Evolutionary conservation across 2,329 filamentous ascomycete genomes (phyloP), one percentile per base, ranked within the genome.

Genomic region (Botryosphaeria agaves): DNA sequence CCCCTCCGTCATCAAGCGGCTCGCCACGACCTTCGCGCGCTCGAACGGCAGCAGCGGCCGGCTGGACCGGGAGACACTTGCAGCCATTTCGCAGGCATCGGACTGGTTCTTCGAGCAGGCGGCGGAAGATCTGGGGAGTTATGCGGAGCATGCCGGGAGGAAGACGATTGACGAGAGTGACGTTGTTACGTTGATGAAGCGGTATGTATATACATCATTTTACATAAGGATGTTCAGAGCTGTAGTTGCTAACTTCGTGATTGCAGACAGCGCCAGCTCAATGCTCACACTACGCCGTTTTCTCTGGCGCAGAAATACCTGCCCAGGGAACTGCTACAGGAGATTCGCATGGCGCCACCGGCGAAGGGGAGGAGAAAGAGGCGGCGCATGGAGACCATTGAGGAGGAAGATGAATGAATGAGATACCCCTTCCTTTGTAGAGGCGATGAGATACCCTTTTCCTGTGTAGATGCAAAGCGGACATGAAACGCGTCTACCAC

Each of bases 61-160:
- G 39, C 68, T 92, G 28, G 72, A 66, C 34, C 72, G 77, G 27
- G 80, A 89, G 30, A 75, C 79, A 2, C 57, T 92, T 21, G 66
- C 69, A 18, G 76, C 76, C 4, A 71, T 93, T 32, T 73, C 76
- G 44, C 76, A 83, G 47, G 81, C 83, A 1, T 80, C 80, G 3
- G 81, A 91, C 37, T 89, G 82, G 77, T 93, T 84, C 52, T 92
- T 93, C 49, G 82, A 91, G 54, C 84, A 93, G 51, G 60, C 80
- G 2, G 73, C 79, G 28, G 78, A 84, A 36, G 83, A 92, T 46
- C 56, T 93, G 32, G 69, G 70, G 8, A 76, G 74, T 2, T 93
- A 85, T 50, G 78, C 84, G 12, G 65, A 72, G 36, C 84, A 94
- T 51, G 83, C 78, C 4, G 76, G 78, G 18, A 70, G 84, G 18